Evolutionary conservation across 768 basidiomycete genomes (phyloP).

Genomic region (Russula compacta): DNA sequence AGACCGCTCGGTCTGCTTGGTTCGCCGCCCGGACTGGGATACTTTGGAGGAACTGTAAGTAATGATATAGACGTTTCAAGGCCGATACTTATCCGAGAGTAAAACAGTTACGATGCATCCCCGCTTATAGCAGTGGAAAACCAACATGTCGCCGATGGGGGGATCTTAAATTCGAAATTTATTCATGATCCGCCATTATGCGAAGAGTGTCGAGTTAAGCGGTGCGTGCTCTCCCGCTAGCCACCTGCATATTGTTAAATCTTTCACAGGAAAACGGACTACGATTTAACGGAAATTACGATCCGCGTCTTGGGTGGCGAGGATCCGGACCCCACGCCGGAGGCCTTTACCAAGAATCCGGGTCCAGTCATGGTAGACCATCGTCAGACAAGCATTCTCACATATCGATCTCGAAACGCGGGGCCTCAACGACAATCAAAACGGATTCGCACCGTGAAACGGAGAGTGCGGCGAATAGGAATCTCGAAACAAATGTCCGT

Average conservation of each 20-base stretch:
- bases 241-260: not conserved
- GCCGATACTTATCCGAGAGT: not conserved
- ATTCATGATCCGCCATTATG: slow-evolving; percentile 24
- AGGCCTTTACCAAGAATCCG: slow-evolving; percentile 23
- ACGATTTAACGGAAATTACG: slow-evolving; percentile 52
- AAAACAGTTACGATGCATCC: slow-evolving; percentile 16
- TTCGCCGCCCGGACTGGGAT: slow-evolving; percentile 60
- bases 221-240: slow-evolving; percentile 11
- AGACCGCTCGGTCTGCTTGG: slow-evolving; percentile 45
- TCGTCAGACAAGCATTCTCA: slow-evolving; percentile 22
- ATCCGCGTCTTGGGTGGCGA: slow-evolving; percentile 38
- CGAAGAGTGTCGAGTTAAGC: slow-evolving; percentile 17
- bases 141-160: not conserved
- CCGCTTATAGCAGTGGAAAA: slow-evolving; percentile 17
- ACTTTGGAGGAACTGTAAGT: slow-evolving; percentile 49
- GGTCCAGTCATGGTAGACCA: slow-evolving; percentile 8
- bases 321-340: slow-evolving; percentile 26
- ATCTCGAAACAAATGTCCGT: slow-evolving; percentile 60
- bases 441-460: slow-evolving; percentile 51
- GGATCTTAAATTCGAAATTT: slow-evolving; percentile 19
- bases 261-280: slow-evolving; percentile 41
- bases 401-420: slow-evolving; percentile 33
- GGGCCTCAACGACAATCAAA: slow-evolving; percentile 52
- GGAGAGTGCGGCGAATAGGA: slow-evolving; percentile 42
- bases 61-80: not conserved